Evolutionary conservation across 2,329 filamentous ascomycete species (phyloP).

Genomic region (Blumeriella jaapii): DNA sequence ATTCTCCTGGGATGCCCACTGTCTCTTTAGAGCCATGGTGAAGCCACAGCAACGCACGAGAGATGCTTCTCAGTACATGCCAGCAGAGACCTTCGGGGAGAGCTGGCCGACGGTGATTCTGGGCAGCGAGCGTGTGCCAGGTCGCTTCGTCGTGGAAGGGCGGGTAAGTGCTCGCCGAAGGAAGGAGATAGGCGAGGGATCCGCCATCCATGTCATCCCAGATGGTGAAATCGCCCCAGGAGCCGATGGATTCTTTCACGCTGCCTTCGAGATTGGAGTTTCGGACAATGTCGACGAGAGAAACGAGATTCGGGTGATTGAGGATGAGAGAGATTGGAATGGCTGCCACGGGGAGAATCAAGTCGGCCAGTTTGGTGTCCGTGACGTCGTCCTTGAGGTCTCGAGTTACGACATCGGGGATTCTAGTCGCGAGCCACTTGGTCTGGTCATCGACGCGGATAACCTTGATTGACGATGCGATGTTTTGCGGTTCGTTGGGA

Average conservation of each 20-base stretch:
- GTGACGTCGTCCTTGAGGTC: slow-evolving; percentile 6
- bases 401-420: slow-evolving; percentile 10
- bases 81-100: slow-evolving; percentile 44
- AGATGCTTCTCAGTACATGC: slow-evolving; percentile 40
- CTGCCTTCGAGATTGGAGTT: slow-evolving; percentile 8
- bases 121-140: slow-evolving; percentile 16
- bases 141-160: slow-evolving; percentile 11
- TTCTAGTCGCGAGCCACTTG: slow-evolving; percentile 16
- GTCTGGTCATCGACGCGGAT: slow-evolving; percentile 18
- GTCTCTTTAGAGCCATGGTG: slow-evolving; percentile 35
- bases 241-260: slow-evolving; percentile 5
- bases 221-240: slow-evolving; percentile 29
- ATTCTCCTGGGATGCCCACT: slow-evolving; percentile 15
- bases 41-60: slow-evolving; percentile 39
- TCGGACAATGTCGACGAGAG: slow-evolving; percentile 22
- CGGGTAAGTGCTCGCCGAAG: slow-evolving; percentile 11
- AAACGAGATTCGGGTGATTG: slow-evolving; percentile 25
- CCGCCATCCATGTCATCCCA: slow-evolving; percentile 44
- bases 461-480: slow-evolving; percentile 16
- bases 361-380: slow-evolving; percentile 14
- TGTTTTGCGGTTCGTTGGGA: slow-evolving; percentile 8
- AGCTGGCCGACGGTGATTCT: slow-evolving; percentile 19
- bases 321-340: slow-evolving; percentile 20
- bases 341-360: slow-evolving; percentile 17
- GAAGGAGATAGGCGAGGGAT: slow-evolving; percentile 34